These are phyloP conservation scores for Chrysoporthe austroafricana DNA, from an alignment of 2,329 filamentous ascomycete genomes.

Conservation along the genomic window DNA sequence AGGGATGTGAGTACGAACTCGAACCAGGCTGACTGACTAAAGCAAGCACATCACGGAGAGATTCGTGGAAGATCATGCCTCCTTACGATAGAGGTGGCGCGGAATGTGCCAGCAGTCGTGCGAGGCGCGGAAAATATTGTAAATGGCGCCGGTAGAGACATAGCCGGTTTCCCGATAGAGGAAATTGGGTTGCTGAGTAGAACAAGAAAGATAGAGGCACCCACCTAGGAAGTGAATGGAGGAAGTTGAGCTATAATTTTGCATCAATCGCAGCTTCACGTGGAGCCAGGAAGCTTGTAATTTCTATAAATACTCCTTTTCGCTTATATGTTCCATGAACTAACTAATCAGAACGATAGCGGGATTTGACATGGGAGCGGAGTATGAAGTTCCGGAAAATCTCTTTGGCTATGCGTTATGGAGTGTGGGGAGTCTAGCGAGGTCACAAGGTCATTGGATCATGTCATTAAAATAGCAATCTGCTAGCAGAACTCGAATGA, in stretches of 20 bases:
- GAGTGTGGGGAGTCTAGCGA: too few relatives aligned
- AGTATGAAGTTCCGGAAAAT: neutral
- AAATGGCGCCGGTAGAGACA: neutral
- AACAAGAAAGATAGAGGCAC: neutral
- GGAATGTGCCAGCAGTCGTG: constrained; percentile 1
- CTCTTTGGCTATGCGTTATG: neutral
- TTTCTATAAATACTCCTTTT: neutral
- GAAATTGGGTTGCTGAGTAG: neutral
- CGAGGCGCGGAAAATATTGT: neutral
- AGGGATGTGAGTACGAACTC: neutral
- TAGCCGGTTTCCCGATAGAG: neutral
- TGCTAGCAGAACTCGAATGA: too few relatives aligned
- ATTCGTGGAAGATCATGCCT: constrained; percentile 8
- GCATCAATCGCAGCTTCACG: neutral
- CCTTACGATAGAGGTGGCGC: neutral
- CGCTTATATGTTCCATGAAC: neutral
- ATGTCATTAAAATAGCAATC: too few relatives aligned
- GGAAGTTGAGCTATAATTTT: neutral
- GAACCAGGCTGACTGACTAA: neutral
- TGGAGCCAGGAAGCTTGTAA: too few relatives aligned
- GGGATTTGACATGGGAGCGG: neutral
- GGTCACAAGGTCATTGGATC: too few relatives aligned
- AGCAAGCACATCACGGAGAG: neutral
- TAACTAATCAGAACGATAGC: neutral
- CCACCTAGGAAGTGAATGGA: neutral